Base-by-base conservation (phyloP, 2,329 filamentous ascomycete species). In the Xenoacremonium recifei region DNA sequence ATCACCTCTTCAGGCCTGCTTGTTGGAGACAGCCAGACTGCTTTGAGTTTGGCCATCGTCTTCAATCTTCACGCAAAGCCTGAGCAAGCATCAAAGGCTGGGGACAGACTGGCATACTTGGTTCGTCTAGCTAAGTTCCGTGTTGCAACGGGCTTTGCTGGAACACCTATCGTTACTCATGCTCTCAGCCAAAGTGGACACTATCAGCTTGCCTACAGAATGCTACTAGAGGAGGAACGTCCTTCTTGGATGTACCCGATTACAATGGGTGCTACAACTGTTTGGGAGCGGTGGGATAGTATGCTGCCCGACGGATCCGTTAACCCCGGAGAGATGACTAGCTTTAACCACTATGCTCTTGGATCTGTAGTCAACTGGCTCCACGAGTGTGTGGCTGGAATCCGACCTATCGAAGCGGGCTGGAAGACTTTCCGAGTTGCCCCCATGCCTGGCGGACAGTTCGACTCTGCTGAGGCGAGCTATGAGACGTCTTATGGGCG, bases 231-330 rank as follows among this genome's bases (percentile, higher is more conserved):
- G 49, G 69, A 63, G 5, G 53, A 63, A 3, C 64, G 67, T 1
- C 73, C 72, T 0, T 71, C 66, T 0, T 77, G 73, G 73, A 53
- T 77, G 1, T 76, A 74, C 37, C 71, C 69, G 11, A 65, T 77
- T 5, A 64, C 61, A 1, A 67, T 70, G 65, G 61, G 62, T 9
- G 72, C 64, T 0, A 76, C 73, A 0, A 76, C 72, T 0, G 72
- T 68, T 0, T 77, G 73, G 73, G 73, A 77, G 47, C 64, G 74
- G 3, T 76, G 73, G 73, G 71, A 77, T 36, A 69, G 66, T 20
- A 56, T 76, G 21, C 51, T 74, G 1, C 59, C 69, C 0, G 58
- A 75, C 41, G 72, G 71, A 0, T 60, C 48, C 0, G 50, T 75
- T 13, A 76, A 76, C 40, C 60, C 67, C 0, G 68, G 71, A 1